Evolutionary conservation across 306 rosid genomes (phyloP).

Genomic region (Citrullus amarus): DNA sequence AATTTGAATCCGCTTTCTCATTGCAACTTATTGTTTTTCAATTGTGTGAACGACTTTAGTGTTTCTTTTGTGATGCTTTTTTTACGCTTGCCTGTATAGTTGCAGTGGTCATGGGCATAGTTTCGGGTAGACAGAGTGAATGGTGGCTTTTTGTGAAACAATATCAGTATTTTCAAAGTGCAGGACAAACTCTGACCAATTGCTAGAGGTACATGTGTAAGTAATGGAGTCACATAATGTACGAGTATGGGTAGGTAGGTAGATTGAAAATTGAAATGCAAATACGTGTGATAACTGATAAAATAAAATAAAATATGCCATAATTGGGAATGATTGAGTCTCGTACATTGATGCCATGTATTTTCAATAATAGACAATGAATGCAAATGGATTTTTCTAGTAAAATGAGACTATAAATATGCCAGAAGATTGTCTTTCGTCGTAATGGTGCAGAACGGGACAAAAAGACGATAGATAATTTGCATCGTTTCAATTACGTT

Average conservation of each 20-base stretch:
- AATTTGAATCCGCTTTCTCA: not conserved
- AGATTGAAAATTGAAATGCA: not conserved
- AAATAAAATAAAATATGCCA: not conserved
- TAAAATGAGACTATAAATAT: not conserved
- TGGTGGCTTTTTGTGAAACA: not conserved
- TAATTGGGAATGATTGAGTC: not conserved
- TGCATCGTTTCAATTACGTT: too few species aligned
- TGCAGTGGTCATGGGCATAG: not conserved
- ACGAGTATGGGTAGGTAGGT: not conserved
- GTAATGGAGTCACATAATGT: not conserved
- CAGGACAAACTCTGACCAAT: not conserved
- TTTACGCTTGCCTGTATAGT: not conserved
- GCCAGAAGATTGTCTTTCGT: not conserved
- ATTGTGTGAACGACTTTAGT: not conserved
- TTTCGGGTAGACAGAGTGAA: not conserved
- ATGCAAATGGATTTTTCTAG: not conserved
- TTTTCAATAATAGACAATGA: not conserved
- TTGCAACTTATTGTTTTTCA: not conserved
- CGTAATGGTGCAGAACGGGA: not conserved
- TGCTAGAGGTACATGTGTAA: not conserved
- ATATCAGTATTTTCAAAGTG: not conserved
- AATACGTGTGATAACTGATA: not conserved
- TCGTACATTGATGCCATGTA: not conserved
- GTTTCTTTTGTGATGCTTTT: not conserved
- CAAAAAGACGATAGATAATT: not conserved